Evolutionary conservation across 2,329 filamentous ascomycete genomes (phyloP), one percentile per base, ranked within the genome.

Genomic region (Apiospora saccharicola): DNA sequence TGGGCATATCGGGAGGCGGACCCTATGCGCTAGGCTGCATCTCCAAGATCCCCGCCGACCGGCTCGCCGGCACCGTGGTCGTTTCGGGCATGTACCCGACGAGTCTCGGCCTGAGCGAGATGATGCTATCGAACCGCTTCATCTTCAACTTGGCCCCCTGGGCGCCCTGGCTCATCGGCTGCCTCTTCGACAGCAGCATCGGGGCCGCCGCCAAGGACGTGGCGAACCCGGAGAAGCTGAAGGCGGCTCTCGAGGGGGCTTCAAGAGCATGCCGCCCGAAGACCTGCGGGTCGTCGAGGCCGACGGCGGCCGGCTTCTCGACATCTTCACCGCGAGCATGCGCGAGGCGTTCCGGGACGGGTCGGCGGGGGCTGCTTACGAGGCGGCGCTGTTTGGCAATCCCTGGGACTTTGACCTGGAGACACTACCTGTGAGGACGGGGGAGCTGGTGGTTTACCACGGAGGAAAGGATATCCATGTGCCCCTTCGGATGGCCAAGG

Each of bases 1-100:
- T 79, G 41, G 78, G 77, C 26, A 51, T 78, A 16, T 79, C 78
- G 1, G 78, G 78, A 41, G 78, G 78, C 10, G 75, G 69, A 2
- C 78, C 78, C 7, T 79, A 78, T 64, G 77, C 72, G 26, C 70
- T 78, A 1, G 77, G 77, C 2, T 79, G 78, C 71, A 5, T 46
- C 53, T 69, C 74, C 24, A 34, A 30, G n/a, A 49, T 78, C 34
- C 75, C 77, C 1, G 69, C 49, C 4, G 64, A 69, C 14, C 75
- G 75, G 3, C 74, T 74, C 19, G 72, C 73, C 24, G 77, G 75
- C 14, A 68, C 72, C 2, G 69, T 70, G 19, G 71, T 75, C 6
- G 44, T 77, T 24, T 72, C 70, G 47, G 74, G 73, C 22, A 53
- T 77, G 71, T 78, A 74, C n/a, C 77, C 77, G 10, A 47, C 69